Evolutionary conservation across 768 basidiomycete genomes (phyloP).

Genomic region (Bullera alba): DNA sequence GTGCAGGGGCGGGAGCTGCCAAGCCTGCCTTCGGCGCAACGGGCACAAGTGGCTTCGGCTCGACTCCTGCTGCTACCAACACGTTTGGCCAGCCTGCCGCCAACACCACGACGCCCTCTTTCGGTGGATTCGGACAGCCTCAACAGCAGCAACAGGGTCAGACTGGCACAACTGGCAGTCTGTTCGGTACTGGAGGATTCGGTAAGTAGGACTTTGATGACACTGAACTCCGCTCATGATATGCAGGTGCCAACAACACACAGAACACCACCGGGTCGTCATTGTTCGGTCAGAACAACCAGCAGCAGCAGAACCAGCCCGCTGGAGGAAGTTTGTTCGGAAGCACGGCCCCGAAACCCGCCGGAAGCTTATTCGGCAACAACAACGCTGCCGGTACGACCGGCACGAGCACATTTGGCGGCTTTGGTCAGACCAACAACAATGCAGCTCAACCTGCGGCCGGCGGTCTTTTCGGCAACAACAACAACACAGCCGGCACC

Average conservation of each 20-base stretch:
- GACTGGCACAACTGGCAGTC: conserved; percentile 27
- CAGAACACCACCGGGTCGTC: conserved; percentile 6
- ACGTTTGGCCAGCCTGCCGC: conserved; percentile 37
- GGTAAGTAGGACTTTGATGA: conserved; percentile 13
- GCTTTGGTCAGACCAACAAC: conserved; percentile 20
- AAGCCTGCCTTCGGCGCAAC: conserved; percentile 35
- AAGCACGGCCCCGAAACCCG: conserved; percentile 15
- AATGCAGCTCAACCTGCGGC: conserved; percentile 18
- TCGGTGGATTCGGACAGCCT: conserved; percentile 31
- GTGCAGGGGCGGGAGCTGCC: conserved; percentile 3
- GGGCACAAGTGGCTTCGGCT: conserved; percentile 38
- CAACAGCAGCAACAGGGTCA: conserved; percentile 45
- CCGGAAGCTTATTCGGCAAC: conserved; percentile 23
- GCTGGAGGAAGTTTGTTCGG: conserved; percentile 39
- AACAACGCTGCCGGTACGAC: conserved; percentile 6
- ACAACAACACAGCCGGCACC: conserved; percentile 2
- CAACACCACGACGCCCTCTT: conserved; percentile 28
- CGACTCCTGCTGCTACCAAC: conserved; percentile 25
- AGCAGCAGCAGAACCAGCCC: conserved; percentile 18
- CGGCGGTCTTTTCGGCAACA: conserved; percentile 2
- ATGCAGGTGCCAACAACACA: conserved; percentile 4
- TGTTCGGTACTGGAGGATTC: conserved; percentile 27
- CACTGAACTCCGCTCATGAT: background rate
- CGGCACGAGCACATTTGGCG: conserved; percentile 6
- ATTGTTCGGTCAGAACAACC: conserved; percentile 9